Evolutionary conservation across 2,329 filamentous ascomycete species (phyloP).

Genomic region (Arthroderma sp.): DNA sequence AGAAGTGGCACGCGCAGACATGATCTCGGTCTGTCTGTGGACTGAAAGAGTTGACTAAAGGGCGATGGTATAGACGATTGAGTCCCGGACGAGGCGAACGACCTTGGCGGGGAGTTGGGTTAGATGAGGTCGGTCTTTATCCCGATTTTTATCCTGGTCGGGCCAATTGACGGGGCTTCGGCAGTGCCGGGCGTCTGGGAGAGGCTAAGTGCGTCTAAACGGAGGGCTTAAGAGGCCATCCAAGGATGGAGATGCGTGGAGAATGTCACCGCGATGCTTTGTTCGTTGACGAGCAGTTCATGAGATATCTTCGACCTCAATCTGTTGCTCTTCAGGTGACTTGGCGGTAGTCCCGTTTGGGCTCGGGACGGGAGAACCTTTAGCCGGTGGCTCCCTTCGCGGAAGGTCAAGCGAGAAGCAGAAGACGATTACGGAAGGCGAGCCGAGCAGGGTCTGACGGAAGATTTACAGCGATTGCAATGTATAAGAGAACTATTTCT

Average conservation of each 20-base stretch:
- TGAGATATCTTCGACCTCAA: neutral
- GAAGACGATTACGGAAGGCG: neutral
- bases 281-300: neutral
- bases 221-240: neutral
- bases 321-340: neutral
- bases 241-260: neutral
- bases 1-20: conserved; percentile 30
- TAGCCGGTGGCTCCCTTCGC: neutral
- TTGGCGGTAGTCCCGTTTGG: neutral
- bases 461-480: neutral
- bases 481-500: neutral
- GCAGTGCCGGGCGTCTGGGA: neutral
- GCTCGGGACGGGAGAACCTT: neutral
- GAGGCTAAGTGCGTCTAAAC: neutral
- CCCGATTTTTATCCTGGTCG: neutral
- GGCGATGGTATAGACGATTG: neutral
- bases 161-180: neutral
- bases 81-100: neutral
- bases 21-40: conserved; percentile 12
- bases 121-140: neutral
- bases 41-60: neutral
- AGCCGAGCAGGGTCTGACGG: neutral
- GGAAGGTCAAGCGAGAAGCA: neutral
- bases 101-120: conserved; percentile 1
- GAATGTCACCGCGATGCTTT: neutral